A percentile compares a stretch with the other conserved stretches of the same genome.
Evolutionary conservation across 257 asterid species (phyloP).

Genomic region (Misopates orontium): DNA sequence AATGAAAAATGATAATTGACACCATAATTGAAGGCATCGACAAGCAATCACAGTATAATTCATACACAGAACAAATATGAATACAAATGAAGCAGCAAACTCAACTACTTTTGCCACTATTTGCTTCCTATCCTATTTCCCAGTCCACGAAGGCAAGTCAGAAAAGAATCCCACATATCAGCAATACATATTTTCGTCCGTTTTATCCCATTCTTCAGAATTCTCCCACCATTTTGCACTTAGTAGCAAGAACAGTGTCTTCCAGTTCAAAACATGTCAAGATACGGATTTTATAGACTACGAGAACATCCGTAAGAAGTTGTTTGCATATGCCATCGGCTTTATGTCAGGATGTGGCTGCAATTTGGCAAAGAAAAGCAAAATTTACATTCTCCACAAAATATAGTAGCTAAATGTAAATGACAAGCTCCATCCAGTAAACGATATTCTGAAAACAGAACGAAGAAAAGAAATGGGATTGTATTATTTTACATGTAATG

Average conservation of each 20-base stretch:
- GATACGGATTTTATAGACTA: slow-evolving; percentile 31
- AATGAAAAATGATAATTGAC: not conserved
- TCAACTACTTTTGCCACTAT: slow-evolving; percentile 31
- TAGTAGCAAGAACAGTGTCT: slow-evolving; percentile 25
- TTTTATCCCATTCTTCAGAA: slow-evolving; percentile 33
- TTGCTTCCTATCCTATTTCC: slow-evolving; percentile 27
- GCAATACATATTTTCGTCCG: slow-evolving; percentile 35
- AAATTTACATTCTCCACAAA: not conserved
- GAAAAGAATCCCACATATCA: slow-evolving; percentile 14
- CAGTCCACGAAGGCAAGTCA: slow-evolving; percentile 28
- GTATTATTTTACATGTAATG: not conserved
- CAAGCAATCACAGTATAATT: slow-evolving; percentile 2
- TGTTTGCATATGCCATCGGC: slow-evolving; percentile 97
- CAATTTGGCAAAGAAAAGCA: slow-evolving; percentile 23
- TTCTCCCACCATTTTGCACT: slow-evolving; percentile 33
- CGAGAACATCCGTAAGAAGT: slow-evolving; percentile 83
- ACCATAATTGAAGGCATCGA: not conserved
- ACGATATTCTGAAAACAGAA: not conserved
- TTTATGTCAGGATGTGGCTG: slow-evolving; percentile 97
- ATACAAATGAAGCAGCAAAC: slow-evolving; percentile 34
- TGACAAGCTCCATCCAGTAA: not conserved
- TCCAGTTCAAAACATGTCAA: slow-evolving; percentile 21
- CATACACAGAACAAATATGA: slow-evolving; percentile 30
- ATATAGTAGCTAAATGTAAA: not conserved
- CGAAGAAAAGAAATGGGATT: not conserved